Conservation (phyloP, 768 basidiomycete species). For the Tubosaeta brunneosetosa region DNA sequence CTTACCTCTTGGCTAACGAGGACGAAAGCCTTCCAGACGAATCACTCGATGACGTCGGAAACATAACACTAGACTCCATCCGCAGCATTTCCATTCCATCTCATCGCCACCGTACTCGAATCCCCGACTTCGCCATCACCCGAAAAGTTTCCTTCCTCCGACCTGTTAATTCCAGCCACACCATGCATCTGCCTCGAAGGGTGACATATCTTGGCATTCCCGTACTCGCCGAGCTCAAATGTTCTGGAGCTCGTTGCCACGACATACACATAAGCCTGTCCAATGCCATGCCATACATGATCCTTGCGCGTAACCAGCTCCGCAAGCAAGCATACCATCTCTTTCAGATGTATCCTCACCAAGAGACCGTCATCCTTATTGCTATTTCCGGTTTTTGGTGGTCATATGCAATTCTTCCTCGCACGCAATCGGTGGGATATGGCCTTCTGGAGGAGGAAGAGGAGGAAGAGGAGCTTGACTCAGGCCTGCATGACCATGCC, state of each 20-base stretch:
- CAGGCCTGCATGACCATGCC: too few species aligned
- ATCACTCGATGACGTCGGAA: background rate
- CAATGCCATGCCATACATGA: background rate
- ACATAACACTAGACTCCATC: background rate
- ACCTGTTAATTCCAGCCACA: too few species aligned
- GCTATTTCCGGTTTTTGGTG: background rate
- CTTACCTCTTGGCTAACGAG: background rate
- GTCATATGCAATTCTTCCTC: background rate
- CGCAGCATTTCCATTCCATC: background rate
- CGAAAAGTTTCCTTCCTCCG: background rate
- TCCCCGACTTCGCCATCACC: background rate
- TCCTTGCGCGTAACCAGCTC: background rate
- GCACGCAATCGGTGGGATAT: background rate
- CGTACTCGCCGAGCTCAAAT: background rate
- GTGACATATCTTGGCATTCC: too few species aligned
- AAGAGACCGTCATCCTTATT: background rate
- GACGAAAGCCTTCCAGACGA: background rate
- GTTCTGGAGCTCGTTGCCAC: background rate
- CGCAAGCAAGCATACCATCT: background rate
- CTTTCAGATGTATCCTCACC: background rate
- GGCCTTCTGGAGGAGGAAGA: too few species aligned
- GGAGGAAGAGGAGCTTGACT: too few species aligned
- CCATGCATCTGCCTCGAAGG: too few species aligned
- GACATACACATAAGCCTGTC: background rate
- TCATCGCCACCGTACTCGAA: background rate